Conservation (phyloP, 495 filamentous ascomycete species). For the Apodospora peruviana region DNA sequence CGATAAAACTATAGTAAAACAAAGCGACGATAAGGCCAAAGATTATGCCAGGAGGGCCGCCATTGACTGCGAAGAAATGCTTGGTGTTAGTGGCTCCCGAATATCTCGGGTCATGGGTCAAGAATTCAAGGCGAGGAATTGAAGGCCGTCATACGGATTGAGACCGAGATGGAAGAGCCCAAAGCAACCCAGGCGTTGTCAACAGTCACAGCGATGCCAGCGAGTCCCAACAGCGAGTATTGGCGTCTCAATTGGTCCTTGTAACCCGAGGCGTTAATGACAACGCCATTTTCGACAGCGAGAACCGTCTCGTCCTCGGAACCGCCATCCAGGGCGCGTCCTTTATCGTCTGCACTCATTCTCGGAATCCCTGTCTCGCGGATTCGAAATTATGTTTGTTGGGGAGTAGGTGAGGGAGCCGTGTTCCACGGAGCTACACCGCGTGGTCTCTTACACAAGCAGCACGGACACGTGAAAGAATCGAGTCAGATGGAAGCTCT, state of each 20-base stretch:
- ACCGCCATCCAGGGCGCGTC: slow-evolving; percentile 8
- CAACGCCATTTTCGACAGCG: slow-evolving; percentile 29
- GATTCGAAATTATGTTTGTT: neutral
- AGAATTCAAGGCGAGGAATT: neutral
- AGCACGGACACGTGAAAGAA: too few relatives aligned
- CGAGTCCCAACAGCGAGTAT: slow-evolving; percentile 47
- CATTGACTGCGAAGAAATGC: slow-evolving; percentile 37
- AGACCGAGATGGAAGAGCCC: slow-evolving; percentile 47
- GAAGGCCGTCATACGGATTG: slow-evolving; percentile 37
- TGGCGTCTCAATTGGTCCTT: slow-evolving; percentile 50
- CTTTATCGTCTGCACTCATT: too few relatives aligned
- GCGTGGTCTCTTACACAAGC: too few relatives aligned
- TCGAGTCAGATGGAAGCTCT: too few relatives aligned
- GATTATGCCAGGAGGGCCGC: slow-evolving; percentile 52
- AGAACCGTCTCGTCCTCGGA: slow-evolving; percentile 29
- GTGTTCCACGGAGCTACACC: too few relatives aligned
- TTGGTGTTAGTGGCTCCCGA: slow-evolving; percentile 2
- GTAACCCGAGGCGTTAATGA: slow-evolving; percentile 53
- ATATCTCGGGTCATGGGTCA: neutral
- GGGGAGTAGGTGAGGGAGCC: too few relatives aligned
- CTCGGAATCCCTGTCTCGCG: too few relatives aligned
- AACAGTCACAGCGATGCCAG: slow-evolving; percentile 46
- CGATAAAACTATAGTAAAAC: slow-evolving; percentile 43
- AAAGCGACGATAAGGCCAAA: slow-evolving; percentile 46
- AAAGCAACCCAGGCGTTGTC: slow-evolving; percentile 54